Base-by-base conservation (phyloP, 495 filamentous ascomycete species). In the Penicillium manginii region DNA sequence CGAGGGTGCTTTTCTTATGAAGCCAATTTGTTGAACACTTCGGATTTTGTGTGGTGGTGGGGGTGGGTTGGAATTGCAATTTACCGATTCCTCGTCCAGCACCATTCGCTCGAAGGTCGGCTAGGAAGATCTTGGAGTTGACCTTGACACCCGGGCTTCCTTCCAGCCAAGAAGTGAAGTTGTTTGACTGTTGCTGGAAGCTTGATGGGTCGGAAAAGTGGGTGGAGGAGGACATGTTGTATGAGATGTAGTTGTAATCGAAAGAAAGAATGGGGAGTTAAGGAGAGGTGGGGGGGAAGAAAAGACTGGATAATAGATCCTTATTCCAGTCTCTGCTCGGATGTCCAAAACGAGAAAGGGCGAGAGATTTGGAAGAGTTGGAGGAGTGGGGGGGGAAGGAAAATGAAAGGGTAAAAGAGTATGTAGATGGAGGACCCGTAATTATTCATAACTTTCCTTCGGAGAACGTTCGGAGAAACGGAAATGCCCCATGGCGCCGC, bases 51-150 rank as follows among this genome's bases (percentile, higher is more conserved):
- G 62, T 62, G 61, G 43, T 58, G 60, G 53, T 55, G 52, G 54
- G 61, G 55, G 62, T 56, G 54, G 61, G 55, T 60, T 56, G 32
- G 37, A 53, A 47, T 54, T 43, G 50, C n/a, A 52, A 78, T 82
- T 60, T 79, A 87, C 85, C 78, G 58, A 88, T 79, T 61, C 85
- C 86, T 73, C 87, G 71, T 42, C 87, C 85, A 61, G 79, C 77
- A 58, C 75, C 75, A 26, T 66, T 66, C 22, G 67, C 67, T 67
- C 84, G 73, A 32, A 87, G 61, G 65, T 88, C 85, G 45, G 73
- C 74, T 18, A 88, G 63, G 40, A 64, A 61, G 54, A 88, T 81
- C 54, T 86, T 87, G 9, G 71, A 67, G 58, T 78, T 87, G 55
- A 88, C 69, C 8, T 59, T 72, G 29, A 85, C 80, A 18, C 81